Conservation (phyloP, 1,284 basidiomycete species). For the Fomitopsis palustris region DNA sequence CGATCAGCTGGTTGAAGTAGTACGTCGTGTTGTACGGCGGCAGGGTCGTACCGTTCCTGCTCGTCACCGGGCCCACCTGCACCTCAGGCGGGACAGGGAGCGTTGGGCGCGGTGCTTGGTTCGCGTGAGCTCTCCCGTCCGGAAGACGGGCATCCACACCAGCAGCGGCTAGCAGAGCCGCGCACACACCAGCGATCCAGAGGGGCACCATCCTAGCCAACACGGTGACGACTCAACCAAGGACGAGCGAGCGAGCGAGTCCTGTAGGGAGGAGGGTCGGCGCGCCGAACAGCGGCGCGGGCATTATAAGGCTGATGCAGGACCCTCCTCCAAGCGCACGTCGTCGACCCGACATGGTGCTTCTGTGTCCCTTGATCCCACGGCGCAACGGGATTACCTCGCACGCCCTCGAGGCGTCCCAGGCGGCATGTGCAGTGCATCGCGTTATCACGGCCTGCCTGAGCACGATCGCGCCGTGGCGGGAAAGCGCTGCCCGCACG, state of each 20-base stretch:
- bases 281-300: neutral
- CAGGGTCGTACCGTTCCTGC: slow-evolving; percentile 23
- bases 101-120: slow-evolving; percentile 16
- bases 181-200: slow-evolving; percentile 10
- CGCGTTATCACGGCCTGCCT: neutral
- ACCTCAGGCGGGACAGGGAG: slow-evolving; percentile 14
- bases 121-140: slow-evolving; percentile 23
- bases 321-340: neutral
- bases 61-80: slow-evolving; percentile 17
- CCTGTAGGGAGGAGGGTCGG: neutral
- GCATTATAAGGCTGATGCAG: neutral
- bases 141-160: slow-evolving; percentile 13
- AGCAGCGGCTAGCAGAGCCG: slow-evolving; percentile 14
- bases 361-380: neutral
- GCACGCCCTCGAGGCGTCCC: neutral
- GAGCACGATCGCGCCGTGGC: neutral
- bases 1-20: slow-evolving; percentile 68
- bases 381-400: neutral
- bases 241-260: neutral
- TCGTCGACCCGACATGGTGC: neutral
- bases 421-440: neutral
- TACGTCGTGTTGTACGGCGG: slow-evolving; percentile 41
- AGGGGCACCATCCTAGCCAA: slow-evolving; percentile 9
- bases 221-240: neutral
- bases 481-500: no score